These are phyloP conservation scores for Asparagopsis taxiformis DNA, from an alignment of 31 red algal species.

Conservation along the genomic window DNA sequence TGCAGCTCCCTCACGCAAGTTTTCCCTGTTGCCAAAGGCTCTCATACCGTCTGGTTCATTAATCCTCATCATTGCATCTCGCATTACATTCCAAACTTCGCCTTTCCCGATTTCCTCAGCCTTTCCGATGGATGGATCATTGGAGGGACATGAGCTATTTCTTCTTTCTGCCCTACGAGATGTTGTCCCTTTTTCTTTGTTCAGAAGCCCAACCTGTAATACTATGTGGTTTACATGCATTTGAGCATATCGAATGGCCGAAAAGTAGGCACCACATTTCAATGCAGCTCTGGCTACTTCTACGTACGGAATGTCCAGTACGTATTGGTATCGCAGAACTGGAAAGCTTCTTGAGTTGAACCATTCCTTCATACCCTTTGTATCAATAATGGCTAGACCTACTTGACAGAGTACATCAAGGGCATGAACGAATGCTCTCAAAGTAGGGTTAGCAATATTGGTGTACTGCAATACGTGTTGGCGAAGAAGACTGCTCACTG, in stretches of 20 bases:
- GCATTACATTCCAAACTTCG: slow-evolving; percentile 22
- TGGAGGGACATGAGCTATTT: slow-evolving; percentile 3
- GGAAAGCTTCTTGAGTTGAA: slow-evolving; percentile 10
- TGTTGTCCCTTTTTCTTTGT: neutral
- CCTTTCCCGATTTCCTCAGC: slow-evolving; percentile 7
- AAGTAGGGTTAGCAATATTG: slow-evolving; percentile 11
- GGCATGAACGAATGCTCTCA: slow-evolving; percentile 45
- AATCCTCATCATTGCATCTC: slow-evolving; percentile 53
- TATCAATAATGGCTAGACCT: slow-evolving; percentile 25
- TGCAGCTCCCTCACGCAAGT: slow-evolving; percentile 11
- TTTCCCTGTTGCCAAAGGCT: slow-evolving; percentile 35
- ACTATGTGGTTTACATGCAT: slow-evolving; percentile 54
- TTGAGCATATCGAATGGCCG: slow-evolving; percentile 55
- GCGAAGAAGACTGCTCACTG: slow-evolving; percentile 30
- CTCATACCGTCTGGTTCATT: slow-evolving; percentile 55
- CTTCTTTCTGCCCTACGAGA: neutral
- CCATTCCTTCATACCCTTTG: slow-evolving; percentile 28
- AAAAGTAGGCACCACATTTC: slow-evolving; percentile 50
- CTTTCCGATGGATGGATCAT: slow-evolving; percentile 18
- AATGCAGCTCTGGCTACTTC: slow-evolving; percentile 38
- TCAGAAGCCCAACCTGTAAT: slow-evolving; percentile 21
- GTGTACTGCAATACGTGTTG: slow-evolving; percentile 31
- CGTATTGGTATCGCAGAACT: slow-evolving; percentile 21
- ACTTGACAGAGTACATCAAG: slow-evolving; percentile 74
- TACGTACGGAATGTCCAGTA: slow-evolving; percentile 56